phyloP scores from a whole-genome alignment of 176 grass and related monocot species.

The Saccharum officinarum region DNA sequence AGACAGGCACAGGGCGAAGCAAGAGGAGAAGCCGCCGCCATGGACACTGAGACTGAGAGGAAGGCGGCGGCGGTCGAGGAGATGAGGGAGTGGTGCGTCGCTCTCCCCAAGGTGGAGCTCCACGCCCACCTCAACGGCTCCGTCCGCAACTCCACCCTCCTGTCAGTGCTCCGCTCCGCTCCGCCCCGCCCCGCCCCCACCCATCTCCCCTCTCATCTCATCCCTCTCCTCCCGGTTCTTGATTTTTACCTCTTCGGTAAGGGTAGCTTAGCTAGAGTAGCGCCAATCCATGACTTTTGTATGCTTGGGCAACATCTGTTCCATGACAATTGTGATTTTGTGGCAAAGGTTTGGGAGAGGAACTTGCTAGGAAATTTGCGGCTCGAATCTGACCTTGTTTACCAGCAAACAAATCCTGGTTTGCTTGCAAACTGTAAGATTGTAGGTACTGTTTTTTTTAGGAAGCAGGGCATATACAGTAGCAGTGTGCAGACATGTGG shows the following conservation, averaged over 20 bases:
- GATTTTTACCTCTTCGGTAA: neutral
- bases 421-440: neutral
- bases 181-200: too few species aligned
- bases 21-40: slow-evolving; percentile 21
- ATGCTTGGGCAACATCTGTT: neutral
- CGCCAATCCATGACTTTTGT: neutral
- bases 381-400: neutral
- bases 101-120: slow-evolving; percentile 94
- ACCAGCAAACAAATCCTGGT: neutral
- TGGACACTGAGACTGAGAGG: slow-evolving; percentile 34
- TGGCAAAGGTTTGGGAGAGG: neutral
- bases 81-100: slow-evolving; percentile 74
- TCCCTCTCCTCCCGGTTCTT: neutral
- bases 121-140: slow-evolving; percentile 98
- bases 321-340: neutral
- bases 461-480: neutral
- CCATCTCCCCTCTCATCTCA: neutral
- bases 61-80: slow-evolving; percentile 33
- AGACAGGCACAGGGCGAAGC: neutral
- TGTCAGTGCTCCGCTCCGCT: slow-evolving; percentile 63
- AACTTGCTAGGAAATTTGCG: neutral
- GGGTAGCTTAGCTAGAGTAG: neutral
- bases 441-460: neutral
- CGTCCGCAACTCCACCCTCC: slow-evolving; percentile 84
- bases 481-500: neutral